Evolutionary conservation across 2,329 filamentous ascomycete species (phyloP), one percentile per base, ranked within the genome.

Genomic region (Sclerotinia glacialis): DNA sequence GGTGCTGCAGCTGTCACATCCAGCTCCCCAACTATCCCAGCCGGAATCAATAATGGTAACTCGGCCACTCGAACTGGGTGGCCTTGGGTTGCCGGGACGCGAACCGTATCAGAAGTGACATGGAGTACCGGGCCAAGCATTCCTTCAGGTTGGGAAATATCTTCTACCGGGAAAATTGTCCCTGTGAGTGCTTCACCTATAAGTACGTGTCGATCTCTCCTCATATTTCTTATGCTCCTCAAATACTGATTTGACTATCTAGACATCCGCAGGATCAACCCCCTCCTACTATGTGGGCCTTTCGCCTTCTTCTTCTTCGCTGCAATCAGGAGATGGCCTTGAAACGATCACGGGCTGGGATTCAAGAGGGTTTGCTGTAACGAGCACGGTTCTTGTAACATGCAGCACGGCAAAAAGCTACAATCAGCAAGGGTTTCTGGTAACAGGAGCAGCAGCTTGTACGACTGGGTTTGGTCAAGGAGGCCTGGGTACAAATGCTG

Each of bases 91-190:
- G 81, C 83, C 55, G 79, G 79, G 65, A 79, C 84, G 66, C 83
- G 82, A 7, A 82, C 85, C 16, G 80, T 80, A 40, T 80, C 83
- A 5, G 74, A 76, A 50, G 78, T 81, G 53, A 75, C 80, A 69
- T 74, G 77, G 71, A 77, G 76, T 67, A 75, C 76, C 50, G 73
- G 74, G 26, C 75, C 79, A 67, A 84, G 85, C 69, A 86, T 96
- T 67, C 92, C 93, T 50, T 86, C 83, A 73, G 92, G 91, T 68
- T 97, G 92, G 92, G 85, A 88, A 69, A 91, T 95, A 79, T 91
- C 88, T 61, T 82, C 87, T 69, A 85, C 87, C 72, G 91, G 92
- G 76, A 94, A 93, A 81, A 87, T 95, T 74, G 83, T 92, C 75
- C 90, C 90, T 75, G 85, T 87, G 71, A 86, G 83, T 78, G 86